phyloP scores from a whole-genome alignment of 2,329 filamentous ascomycete genomes.

The Nothophoma quercina region DNA sequence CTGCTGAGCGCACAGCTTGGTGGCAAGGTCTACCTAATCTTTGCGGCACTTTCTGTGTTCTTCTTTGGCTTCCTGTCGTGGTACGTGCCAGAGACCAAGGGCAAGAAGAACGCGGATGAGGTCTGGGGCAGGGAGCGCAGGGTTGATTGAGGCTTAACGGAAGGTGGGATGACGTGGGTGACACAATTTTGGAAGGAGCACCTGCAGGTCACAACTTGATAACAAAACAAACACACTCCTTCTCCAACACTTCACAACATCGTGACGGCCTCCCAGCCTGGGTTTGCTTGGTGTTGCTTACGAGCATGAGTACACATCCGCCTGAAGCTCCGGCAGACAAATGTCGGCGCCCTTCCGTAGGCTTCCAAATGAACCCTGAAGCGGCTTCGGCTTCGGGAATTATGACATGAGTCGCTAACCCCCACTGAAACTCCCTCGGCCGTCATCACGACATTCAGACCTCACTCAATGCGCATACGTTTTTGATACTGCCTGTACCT shows the following conservation, averaged over 20 bases:
- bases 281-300: constrained; percentile 34
- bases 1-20: constrained; percentile 80
- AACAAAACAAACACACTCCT: constrained; percentile 1
- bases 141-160: constrained; percentile 34
- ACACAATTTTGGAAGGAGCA: not conserved
- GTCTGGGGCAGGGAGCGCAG: constrained; percentile 78
- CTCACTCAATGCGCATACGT: constrained; percentile 5
- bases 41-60: constrained; percentile 74
- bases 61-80: constrained; percentile 75
- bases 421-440: constrained; percentile 26
- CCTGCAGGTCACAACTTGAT: not conserved
- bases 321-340: constrained; percentile 2
- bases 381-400: constrained; percentile 24
- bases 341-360: constrained; percentile 33
- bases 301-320: constrained; percentile 19
- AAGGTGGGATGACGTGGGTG: constrained; percentile 9
- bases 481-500: constrained; percentile 4
- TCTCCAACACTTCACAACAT: not conserved
- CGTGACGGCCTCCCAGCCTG: constrained; percentile 5
- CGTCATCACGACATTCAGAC: constrained; percentile 13
- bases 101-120: constrained; percentile 82
- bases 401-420: constrained; percentile 12
- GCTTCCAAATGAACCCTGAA: constrained; percentile 24
- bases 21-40: constrained; percentile 92
- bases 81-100: constrained; percentile 86